These are phyloP conservation scores for Fusarium pseudonygamai DNA, from an alignment of 2,329 filamentous ascomycete species.

Conservation along the genomic window DNA sequence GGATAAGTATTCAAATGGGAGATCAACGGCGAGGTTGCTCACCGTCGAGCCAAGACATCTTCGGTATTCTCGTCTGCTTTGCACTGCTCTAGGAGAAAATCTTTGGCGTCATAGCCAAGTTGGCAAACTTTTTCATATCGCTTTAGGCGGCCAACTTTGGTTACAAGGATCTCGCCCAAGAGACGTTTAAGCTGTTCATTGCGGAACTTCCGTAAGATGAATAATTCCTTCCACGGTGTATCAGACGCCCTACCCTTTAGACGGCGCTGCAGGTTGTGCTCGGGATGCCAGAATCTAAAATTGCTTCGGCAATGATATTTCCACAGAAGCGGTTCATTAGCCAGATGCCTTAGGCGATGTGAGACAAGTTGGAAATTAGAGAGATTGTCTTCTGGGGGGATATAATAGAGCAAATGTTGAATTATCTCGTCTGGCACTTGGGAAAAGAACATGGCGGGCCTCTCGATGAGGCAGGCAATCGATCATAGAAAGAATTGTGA, in stretches of 20 bases:
- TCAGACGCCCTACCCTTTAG: slow-evolving; percentile 61
- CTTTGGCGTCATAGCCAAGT: slow-evolving; percentile 88
- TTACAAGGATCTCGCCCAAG: slow-evolving; percentile 75
- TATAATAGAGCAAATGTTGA: slow-evolving; percentile 76
- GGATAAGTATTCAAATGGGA: not conserved
- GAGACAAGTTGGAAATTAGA: slow-evolving; percentile 63
- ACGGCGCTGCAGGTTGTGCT: slow-evolving; percentile 69
- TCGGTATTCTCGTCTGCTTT: slow-evolving; percentile 66
- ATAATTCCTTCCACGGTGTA: slow-evolving; percentile 80
- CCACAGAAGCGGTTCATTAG: slow-evolving; percentile 82
- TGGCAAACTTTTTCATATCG: slow-evolving; percentile 76
- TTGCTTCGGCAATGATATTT: slow-evolving; percentile 73
- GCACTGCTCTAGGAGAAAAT: slow-evolving; percentile 77
- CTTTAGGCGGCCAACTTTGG: slow-evolving; percentile 73
- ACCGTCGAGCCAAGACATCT: slow-evolving; percentile 81
- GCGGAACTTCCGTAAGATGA: slow-evolving; percentile 62
- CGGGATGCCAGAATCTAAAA: slow-evolving; percentile 80
- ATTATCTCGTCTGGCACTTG: slow-evolving; percentile 85
- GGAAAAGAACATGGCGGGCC: slow-evolving; percentile 51
- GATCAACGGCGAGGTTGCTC: slow-evolving; percentile 47
- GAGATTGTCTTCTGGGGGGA: slow-evolving; percentile 65
- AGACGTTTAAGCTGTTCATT: slow-evolving; percentile 62
- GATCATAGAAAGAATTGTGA: slow-evolving; percentile 10
- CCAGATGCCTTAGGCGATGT: slow-evolving; percentile 70
- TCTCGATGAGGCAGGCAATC: slow-evolving; percentile 14